Percentiles rank a stretch among this genome's conserved stretches.
Conservation (phyloP, 2,329 filamentous ascomycete species). For the Penicillium italicum region DNA sequence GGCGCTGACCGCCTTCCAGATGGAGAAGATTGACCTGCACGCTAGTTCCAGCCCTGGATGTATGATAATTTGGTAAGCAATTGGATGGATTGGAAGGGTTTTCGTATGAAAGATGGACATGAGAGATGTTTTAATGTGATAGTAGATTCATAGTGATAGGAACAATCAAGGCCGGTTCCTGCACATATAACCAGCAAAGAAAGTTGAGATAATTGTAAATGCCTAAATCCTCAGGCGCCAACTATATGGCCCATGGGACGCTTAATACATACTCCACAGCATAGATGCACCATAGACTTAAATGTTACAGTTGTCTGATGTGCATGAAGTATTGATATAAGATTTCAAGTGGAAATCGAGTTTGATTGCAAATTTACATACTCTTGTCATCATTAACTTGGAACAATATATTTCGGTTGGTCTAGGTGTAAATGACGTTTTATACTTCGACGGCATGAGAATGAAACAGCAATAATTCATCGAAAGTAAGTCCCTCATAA, state of each 20-base stretch:
- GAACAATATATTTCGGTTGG: not conserved
- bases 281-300: not conserved
- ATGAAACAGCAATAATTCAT: not conserved
- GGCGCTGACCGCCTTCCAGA: slow-evolving; percentile 18
- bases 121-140: not conserved
- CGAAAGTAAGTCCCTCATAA: not conserved
- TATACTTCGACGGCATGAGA: not conserved
- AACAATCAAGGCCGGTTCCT: not conserved
- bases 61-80: not conserved
- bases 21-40: not conserved
- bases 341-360: not conserved
- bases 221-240: not conserved
- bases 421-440: not conserved
- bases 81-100: not conserved
- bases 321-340: not conserved
- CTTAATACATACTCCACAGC: not conserved
- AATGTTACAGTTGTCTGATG: not conserved
- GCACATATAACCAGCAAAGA: not conserved
- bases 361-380: not conserved
- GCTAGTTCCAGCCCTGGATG: not conserved
- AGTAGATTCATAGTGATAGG: not conserved
- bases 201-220: not conserved
- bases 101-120: not conserved
- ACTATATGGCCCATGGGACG: not conserved
- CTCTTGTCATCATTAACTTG: not conserved